A percentile compares a stretch with the other conserved stretches of the same genome.
phyloP scores from a whole-genome alignment of 805 yeast species.

The Komagataella pastoris region DNA sequence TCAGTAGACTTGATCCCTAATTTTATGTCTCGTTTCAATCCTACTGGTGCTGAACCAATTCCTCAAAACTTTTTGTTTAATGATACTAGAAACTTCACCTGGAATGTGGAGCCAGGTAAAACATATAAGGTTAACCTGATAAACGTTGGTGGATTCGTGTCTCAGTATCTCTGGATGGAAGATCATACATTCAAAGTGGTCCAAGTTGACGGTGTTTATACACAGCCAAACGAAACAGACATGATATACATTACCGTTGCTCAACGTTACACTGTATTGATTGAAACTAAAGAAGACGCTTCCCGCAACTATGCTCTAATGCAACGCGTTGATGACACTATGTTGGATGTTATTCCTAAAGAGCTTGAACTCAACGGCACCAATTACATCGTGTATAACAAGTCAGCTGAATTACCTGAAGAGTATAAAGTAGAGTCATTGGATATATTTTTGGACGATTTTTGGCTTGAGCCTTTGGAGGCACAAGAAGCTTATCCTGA shows the following conservation, averaged over 20 bases:
- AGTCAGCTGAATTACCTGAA: slow-evolving; percentile 25
- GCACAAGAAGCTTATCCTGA: slow-evolving; percentile 44
- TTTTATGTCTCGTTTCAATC: slow-evolving; percentile 68
- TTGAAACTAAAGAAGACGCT: slow-evolving; percentile 56
- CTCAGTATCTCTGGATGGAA: slow-evolving; percentile 81
- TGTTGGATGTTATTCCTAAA: slow-evolving; percentile 67
- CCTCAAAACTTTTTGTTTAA: slow-evolving; percentile 75
- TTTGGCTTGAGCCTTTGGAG: slow-evolving; percentile 52
- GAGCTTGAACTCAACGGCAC: slow-evolving; percentile 63
- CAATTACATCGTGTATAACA: slow-evolving; percentile 45
- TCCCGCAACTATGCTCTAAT: slow-evolving; percentile 66
- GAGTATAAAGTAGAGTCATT: slow-evolving; percentile 33
- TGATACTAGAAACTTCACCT: slow-evolving; percentile 66
- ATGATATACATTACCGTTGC: slow-evolving; percentile 77
- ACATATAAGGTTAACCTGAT: slow-evolving; percentile 74
- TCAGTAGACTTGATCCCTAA: slow-evolving; percentile 33
- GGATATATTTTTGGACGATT: slow-evolving; percentile 59
- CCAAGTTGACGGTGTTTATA: slow-evolving; percentile 86
- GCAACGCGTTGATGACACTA: slow-evolving; percentile 65
- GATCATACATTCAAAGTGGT: slow-evolving; percentile 79
- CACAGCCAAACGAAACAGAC: slow-evolving; percentile 58
- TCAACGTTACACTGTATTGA: slow-evolving; percentile 76
- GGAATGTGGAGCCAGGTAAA: slow-evolving; percentile 70
- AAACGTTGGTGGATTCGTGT: slow-evolving; percentile 84
- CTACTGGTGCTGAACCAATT: slow-evolving; percentile 97